Evolutionary conservation across 495 filamentous ascomycete species (phyloP), one percentile per base, ranked within the genome.

Genomic region (Tuber umbilicatum): DNA sequence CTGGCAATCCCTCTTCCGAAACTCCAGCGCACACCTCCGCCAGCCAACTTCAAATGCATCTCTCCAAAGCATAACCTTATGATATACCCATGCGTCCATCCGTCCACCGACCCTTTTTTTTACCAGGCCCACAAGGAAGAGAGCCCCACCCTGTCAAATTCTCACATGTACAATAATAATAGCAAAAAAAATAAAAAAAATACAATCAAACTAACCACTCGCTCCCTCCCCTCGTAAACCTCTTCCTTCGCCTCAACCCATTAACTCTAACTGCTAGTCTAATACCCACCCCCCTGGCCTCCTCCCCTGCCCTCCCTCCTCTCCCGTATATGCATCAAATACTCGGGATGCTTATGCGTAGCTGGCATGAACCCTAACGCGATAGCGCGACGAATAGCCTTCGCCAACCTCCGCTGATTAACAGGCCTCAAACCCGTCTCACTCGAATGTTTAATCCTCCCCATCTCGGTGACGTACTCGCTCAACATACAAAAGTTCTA

Each of bases 401-500:
- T 97, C 40, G 94, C 91, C 82, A 98, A 90, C 83, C 91, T 91
- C 73, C 95, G 87, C 85, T 99, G 95, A 85, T 98, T 98, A 70
- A 92, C 91, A 35, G 91, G 90, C 55, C 93, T 87, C 72, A 98
- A 85, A 7, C 94, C 95, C 4, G 95, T 97, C 3, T 89, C 85
- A 19, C 79, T 85, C 12, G 88, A 84, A 80, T 90, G 89, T 84
- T 89, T 93, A 83, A 99, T 97, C 41, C 94, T 88, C 35, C 95
- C 95, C 86, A 93, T 90, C 16, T 88, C 79, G 0, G 92, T 94
- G 78, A 93, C 89, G 83, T 90, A 97, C 84, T 98, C 94, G 68
- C 90, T 91, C 86, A 99, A 92, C 77, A 99, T 87, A 60, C 92
- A 88, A 85, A 95, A 96, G 85, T 99, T 98, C 94, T 97, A 79